phyloP scores from a whole-genome alignment of 179 eudicot genomes.

The Carnegiea gigantea region DNA sequence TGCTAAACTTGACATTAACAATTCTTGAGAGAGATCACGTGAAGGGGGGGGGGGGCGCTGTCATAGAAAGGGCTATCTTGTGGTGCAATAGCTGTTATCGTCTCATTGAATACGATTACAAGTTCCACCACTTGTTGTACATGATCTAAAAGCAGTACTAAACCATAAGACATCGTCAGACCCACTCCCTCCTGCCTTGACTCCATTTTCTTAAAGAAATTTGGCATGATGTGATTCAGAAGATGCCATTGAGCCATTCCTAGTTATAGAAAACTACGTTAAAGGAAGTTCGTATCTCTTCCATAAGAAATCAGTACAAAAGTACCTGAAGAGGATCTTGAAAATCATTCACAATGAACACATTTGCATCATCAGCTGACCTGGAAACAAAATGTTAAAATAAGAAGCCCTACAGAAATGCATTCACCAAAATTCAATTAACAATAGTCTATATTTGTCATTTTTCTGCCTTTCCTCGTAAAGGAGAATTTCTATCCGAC shows the following conservation, averaged over 20 bases:
- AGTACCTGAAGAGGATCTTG: conserved; percentile 93
- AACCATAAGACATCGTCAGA: neutral
- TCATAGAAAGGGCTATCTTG: neutral
- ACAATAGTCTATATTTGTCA: neutral
- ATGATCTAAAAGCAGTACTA: neutral
- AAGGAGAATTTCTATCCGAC: neutral
- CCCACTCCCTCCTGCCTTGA: neutral
- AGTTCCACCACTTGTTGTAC: neutral
- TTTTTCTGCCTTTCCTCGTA: neutral
- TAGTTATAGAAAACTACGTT: conserved; percentile 2
- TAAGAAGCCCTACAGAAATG: conserved; percentile 3
- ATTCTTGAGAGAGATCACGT: neutral
- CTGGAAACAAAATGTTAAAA: conserved; percentile 40
- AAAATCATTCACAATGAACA: conserved; percentile 81
- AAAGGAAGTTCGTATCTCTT: neutral
- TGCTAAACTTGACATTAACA: neutral
- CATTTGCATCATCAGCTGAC: conserved; percentile 93
- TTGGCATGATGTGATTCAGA: neutral
- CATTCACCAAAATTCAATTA: neutral
- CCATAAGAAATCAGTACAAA: neutral
- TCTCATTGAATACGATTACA: neutral
- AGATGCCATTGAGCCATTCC: neutral
- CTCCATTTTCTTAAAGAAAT: neutral
- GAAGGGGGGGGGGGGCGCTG: too few relatives aligned
- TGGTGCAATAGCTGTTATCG: neutral